Conservation (phyloP, 208 protist genomes). For the Trypanosoma caninum region DNA sequence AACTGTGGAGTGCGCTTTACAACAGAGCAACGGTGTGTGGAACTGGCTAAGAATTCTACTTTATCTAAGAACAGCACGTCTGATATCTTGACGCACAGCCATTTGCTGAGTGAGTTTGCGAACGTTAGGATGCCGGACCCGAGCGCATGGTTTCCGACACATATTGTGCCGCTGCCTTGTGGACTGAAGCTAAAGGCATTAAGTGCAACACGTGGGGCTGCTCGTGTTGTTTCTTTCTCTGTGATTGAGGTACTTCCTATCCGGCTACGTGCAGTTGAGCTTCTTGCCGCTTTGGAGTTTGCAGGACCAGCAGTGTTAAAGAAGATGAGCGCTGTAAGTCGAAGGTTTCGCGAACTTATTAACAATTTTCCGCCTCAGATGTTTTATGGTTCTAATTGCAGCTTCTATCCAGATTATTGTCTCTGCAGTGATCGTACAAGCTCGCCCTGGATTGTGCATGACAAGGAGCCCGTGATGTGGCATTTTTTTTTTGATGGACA, state of each 20-base stretch:
- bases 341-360: conserved; percentile 51
- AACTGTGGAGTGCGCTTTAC: conserved; percentile 67
- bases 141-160: conserved; percentile 10
- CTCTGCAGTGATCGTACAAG: conserved; percentile 36
- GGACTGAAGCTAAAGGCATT: conserved; percentile 15
- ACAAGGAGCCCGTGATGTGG: conserved; percentile 50
- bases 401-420: conserved; percentile 76
- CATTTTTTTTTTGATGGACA: conserved; percentile 51
- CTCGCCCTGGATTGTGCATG: conserved; percentile 67
- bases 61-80: conserved; percentile 24
- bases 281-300: conserved; percentile 72
- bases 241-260: conserved; percentile 46
- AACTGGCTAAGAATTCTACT: conserved; percentile 29
- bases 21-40: conserved; percentile 30
- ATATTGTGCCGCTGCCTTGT: conserved; percentile 1
- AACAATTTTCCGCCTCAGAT: conserved; percentile 67
- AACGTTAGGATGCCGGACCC: conserved; percentile 18
- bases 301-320: conserved; percentile 54
- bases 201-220: conserved; percentile 8
- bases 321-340: conserved; percentile 60
- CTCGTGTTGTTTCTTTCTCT: conserved; percentile 35
- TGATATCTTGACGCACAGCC: background rate
- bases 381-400: conserved; percentile 41
- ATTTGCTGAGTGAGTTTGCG: background rate
- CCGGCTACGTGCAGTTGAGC: conserved; percentile 55